Evolutionary conservation across 2,329 filamentous ascomycete genomes (phyloP), one percentile per base, ranked within the genome.

Genomic region (Aspergillus brasiliensis): DNA sequence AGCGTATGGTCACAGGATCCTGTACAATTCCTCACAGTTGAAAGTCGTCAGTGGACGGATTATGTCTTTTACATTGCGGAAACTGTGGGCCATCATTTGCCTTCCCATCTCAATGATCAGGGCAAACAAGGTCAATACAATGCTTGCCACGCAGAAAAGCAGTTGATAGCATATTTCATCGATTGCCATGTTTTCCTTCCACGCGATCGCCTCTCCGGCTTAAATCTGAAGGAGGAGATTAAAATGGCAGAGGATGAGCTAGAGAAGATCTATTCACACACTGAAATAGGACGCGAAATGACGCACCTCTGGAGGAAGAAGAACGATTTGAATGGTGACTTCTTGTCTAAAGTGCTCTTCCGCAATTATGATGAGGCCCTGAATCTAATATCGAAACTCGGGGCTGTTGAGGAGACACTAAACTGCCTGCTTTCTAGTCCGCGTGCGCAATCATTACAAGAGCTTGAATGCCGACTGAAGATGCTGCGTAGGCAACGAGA

Each of bases 91-190:
- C 59, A 64, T 46, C 5, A 10, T 21, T 49, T 62, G 8, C 21
- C 44, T 53, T 13, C 34, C 3, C 8, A 64, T 6, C 1, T 2
- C 5, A 8, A 17, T 48, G 59, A 62, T 46, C 37, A 19, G 7
- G 57, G n/a, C 38, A n/a, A 28, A 21, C 1, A 3, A 1, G 56
- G 62, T 23, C 52, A 27, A 38, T 62, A 46, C 55, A 5, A 58
- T 31, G 60, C 60, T 19, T 62, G 38, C 25, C 60, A 62, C 21
- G 60, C 60, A 4, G 62, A 62, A 46, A 64, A 62, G 51, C 60
- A 64, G 27, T 31, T 60, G n/a, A 64, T 62, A 10, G 62, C 58
- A 46, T 62, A 64, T 27, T 64, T 64, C 34, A 48, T 64, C 13
- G 57, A 62, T 27, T 51, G 58, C 40, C 62, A 62, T 58, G 57